Base-by-base conservation (phyloP, 2,329 filamentous ascomycete genomes). In the Penicillium oxalicum region DNA sequence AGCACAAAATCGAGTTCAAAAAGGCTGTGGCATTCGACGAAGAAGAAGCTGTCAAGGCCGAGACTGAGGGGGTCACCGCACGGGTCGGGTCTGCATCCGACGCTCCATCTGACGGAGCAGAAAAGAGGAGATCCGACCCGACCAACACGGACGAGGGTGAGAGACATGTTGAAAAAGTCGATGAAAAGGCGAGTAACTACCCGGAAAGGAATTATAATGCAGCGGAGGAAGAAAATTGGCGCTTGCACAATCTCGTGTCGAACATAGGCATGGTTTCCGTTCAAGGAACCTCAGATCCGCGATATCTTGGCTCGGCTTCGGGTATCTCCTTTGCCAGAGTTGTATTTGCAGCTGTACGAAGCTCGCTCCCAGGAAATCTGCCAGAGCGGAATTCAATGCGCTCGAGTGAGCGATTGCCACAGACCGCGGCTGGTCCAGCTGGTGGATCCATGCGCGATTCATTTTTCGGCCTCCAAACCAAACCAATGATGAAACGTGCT, bases 391-490 rank as follows among this genome's bases (percentile, higher is more conserved):
- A 76, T 32, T 79, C 81, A 44, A 74, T 81, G 44, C 76, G 77
- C 46, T 78, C 82, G 3, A 81, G 78, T 54, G 82, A 81, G 63
- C 63, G 64, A 69, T 76, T 54, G 60, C 76, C 52, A 61, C 77
- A 52, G 72, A 77, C 68, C 55, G 71, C 75, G 34, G 73, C 72
- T 25, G 75, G 78, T 5, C 50, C 49, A 33, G 77, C 79, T 35
- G 85, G 83, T 34, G 89, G 88, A 13, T 89, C 87, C 9, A 93
- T 95, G 86, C 81, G 91, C 50, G 91, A 97, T 69, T 95, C 90
- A 0, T 96, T 96, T 75, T 97, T 97, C 64, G 91, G 91, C n/a
- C 74, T 97, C 39, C 90, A 96, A 60, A 94, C 88, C 2, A 91
- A 87, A 60, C 89, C 91, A 1, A 89, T 84, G 12, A 93, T 96